Evolutionary conservation across 2,329 filamentous ascomycete genomes (phyloP).

Genomic region (Stagonosporopsis rhizophila): DNA sequence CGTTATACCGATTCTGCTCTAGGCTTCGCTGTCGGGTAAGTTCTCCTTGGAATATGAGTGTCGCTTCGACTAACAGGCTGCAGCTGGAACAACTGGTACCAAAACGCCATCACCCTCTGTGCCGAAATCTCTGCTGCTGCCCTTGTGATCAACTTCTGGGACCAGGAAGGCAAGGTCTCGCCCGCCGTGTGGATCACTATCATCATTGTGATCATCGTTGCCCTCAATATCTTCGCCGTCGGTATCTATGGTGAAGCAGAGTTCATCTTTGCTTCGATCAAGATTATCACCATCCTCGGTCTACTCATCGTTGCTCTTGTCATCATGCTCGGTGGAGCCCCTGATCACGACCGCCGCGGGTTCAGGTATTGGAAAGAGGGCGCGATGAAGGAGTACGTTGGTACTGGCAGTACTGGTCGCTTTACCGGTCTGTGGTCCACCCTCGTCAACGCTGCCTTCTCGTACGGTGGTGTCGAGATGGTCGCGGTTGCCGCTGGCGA

Average conservation of each 20-base stretch:
- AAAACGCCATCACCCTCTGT: conserved; percentile 45
- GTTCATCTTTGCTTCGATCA: conserved; percentile 57
- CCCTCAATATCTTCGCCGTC: conserved; percentile 47
- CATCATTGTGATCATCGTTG: conserved; percentile 45
- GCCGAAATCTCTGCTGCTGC: conserved; percentile 47
- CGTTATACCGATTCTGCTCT: conserved; percentile 57
- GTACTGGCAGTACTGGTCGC: conserved; percentile 64
- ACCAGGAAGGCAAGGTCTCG: conserved; percentile 38
- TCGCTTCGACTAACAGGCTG: not conserved
- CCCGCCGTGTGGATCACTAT: conserved; percentile 46
- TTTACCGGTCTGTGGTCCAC: conserved; percentile 68
- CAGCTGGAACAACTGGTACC: conserved; percentile 41
- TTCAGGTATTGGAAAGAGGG: conserved; percentile 75
- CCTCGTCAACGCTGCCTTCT: conserved; percentile 61
- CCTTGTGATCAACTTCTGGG: conserved; percentile 45
- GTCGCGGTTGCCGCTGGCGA: conserved; percentile 49
- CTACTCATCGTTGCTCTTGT: conserved; percentile 41
- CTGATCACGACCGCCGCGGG: conserved; percentile 53
- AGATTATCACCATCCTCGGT: conserved; percentile 51
- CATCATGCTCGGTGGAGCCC: conserved; percentile 48
- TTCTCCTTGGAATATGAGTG: not conserved
- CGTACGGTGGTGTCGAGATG: conserved; percentile 48
- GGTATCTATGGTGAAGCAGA: conserved; percentile 57
- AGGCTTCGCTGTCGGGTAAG: conserved; percentile 27
- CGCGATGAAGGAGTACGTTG: conserved; percentile 57